phyloP scores from a whole-genome alignment of 768 basidiomycete genomes.

The Holtermannia corniformis region DNA sequence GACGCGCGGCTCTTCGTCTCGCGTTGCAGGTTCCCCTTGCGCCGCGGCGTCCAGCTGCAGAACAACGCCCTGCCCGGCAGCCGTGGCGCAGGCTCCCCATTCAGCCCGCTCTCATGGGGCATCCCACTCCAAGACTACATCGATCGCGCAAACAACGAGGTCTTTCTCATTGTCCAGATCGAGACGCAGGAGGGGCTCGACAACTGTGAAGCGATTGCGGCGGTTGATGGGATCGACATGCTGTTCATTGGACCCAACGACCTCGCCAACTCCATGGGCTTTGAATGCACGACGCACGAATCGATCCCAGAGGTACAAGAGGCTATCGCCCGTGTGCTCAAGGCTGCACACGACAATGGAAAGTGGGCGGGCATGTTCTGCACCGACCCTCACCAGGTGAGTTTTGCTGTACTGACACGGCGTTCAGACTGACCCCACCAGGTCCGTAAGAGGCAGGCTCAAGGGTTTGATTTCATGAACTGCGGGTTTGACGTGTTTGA shows the following conservation, averaged over 20 bases:
- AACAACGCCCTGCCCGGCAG: background rate
- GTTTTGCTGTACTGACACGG: background rate
- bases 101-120: background rate
- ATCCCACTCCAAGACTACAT: conserved; percentile 5
- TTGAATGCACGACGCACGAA: conserved; percentile 14
- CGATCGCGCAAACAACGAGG: conserved; percentile 4
- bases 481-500: background rate
- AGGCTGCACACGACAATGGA: conserved; percentile 22
- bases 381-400: background rate
- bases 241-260: conserved; percentile 34
- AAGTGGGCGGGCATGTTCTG: conserved; percentile 15
- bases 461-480: background rate
- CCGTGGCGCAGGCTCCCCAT: background rate
- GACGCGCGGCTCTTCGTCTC: background rate
- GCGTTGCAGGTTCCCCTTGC: background rate
- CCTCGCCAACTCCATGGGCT: conserved; percentile 20
- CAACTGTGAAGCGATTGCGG: conserved; percentile 29
- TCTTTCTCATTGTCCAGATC: conserved; percentile 28
- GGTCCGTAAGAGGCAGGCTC: background rate
- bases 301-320: conserved; percentile 23
- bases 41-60: background rate
- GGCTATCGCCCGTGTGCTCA: conserved; percentile 21
- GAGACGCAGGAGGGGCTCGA: conserved; percentile 28
- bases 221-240: conserved; percentile 30
- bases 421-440: background rate